Conservation (phyloP, 2,329 filamentous ascomycete genomes). For the Fusarium sp. region DNA sequence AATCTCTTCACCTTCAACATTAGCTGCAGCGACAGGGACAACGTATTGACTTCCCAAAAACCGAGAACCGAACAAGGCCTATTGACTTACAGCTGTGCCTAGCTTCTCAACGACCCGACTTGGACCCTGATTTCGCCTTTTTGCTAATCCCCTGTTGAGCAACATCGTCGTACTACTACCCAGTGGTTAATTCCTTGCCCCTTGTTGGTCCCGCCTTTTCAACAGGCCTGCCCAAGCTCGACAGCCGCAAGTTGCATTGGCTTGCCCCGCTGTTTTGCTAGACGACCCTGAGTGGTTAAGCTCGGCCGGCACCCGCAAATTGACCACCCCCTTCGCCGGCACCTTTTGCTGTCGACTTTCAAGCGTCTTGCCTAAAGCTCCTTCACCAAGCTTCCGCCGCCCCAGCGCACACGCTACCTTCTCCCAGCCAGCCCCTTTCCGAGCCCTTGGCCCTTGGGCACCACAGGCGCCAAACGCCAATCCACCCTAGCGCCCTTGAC, state of each 20-base stretch:
- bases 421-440: conserved; percentile 43
- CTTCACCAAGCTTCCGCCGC: conserved; percentile 24
- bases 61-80: not conserved
- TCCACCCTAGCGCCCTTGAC: conserved; percentile 39
- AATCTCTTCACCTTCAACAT: conserved; percentile 6
- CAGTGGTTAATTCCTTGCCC: conserved; percentile 33
- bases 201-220: conserved; percentile 36
- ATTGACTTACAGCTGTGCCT: not conserved
- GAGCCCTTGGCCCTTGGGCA: conserved; percentile 37
- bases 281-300: conserved; percentile 33
- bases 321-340: conserved; percentile 27
- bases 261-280: conserved; percentile 42
- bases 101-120: conserved; percentile 20
- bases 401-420: conserved; percentile 38
- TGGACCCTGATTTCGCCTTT: conserved; percentile 38
- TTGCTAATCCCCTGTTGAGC: conserved; percentile 24
- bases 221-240: conserved; percentile 33
- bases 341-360: conserved; percentile 27
- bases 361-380: conserved; percentile 8
- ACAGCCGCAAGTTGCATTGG: conserved; percentile 41
- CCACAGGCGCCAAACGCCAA: conserved; percentile 33
- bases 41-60: not conserved
- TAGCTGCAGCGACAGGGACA: conserved; percentile 1
- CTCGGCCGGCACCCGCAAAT: conserved; percentile 37
- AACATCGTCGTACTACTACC: conserved; percentile 28